phyloP scores from a whole-genome alignment of 495 filamentous ascomycete species.

The Choiromyces venosus region DNA sequence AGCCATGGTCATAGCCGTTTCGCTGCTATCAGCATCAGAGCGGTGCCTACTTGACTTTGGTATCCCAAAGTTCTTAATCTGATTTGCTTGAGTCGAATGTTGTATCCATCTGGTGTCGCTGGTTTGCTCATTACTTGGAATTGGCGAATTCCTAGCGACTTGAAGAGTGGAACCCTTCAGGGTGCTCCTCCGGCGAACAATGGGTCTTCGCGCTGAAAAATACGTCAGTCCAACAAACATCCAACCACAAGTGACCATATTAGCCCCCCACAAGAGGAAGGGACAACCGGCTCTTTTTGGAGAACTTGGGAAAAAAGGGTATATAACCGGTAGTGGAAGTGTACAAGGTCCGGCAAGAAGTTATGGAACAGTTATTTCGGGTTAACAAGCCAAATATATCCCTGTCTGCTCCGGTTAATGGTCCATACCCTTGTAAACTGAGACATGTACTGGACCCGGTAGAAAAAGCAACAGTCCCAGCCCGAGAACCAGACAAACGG shows the following conservation, averaged over 20 bases:
- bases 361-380: too few species aligned
- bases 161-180: neutral
- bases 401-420: too few species aligned
- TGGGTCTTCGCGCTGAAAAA: conserved; percentile 4
- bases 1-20: neutral
- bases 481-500: conserved; percentile 18
- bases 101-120: neutral
- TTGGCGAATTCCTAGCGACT: neutral
- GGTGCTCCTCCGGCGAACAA: too few species aligned
- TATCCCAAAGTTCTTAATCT: neutral
- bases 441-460: conserved; percentile 2
- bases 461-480: conserved; percentile 25
- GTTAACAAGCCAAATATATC: too few species aligned
- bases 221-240: neutral
- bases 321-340: neutral
- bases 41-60: neutral
- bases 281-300: neutral
- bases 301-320: neutral
- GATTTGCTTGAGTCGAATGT: neutral
- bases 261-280: neutral
- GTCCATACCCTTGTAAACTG: too few species aligned
- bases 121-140: neutral
- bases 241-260: neutral
- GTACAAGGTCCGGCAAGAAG: too few species aligned
- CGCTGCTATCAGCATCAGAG: neutral